Conservation (phyloP, 495 filamentous ascomycete genomes). For the Aspergillus sclerotiicarbonarius region DNA sequence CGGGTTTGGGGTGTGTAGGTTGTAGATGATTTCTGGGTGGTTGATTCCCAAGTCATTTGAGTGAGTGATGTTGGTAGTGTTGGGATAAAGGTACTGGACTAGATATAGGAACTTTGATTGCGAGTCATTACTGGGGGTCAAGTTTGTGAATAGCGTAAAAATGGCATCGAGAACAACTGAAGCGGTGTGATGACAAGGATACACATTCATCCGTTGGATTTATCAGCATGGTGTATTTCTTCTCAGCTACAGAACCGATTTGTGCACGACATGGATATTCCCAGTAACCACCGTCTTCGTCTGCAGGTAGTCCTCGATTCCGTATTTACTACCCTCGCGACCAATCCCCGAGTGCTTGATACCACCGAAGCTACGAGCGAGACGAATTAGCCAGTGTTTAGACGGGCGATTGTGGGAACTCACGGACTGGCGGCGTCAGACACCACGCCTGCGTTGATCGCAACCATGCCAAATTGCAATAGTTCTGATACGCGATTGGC, state of each 20-base stretch:
- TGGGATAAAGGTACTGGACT: no score
- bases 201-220: no score
- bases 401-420: not conserved
- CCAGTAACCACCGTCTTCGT: slow-evolving; percentile 79
- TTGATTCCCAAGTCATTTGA: no score
- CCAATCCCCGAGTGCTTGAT: slow-evolving; percentile 56
- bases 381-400: no score
- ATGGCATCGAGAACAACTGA: no score
- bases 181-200: no score
- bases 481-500: slow-evolving; percentile 48
- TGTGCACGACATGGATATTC: slow-evolving; percentile 41
- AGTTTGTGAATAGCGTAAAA: no score
- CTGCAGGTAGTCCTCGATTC: slow-evolving; percentile 75
- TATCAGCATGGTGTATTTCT: no score
- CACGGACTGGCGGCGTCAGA: slow-evolving; percentile 24
- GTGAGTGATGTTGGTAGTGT: no score
- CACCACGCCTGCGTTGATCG: slow-evolving; percentile 46
- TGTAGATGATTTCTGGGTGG: not conserved
- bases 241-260: no score
- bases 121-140: no score
- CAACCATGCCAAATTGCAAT: slow-evolving; percentile 54
- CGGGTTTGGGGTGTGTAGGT: not conserved
- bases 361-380: slow-evolving; percentile 51
- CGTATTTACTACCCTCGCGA: slow-evolving; percentile 68
- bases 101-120: no score